A percentile compares a stretch with the other conserved stretches of the same genome.
Evolutionary conservation across 441 rosid species (phyloP).

Genomic region (Monsonia emarginata): DNA sequence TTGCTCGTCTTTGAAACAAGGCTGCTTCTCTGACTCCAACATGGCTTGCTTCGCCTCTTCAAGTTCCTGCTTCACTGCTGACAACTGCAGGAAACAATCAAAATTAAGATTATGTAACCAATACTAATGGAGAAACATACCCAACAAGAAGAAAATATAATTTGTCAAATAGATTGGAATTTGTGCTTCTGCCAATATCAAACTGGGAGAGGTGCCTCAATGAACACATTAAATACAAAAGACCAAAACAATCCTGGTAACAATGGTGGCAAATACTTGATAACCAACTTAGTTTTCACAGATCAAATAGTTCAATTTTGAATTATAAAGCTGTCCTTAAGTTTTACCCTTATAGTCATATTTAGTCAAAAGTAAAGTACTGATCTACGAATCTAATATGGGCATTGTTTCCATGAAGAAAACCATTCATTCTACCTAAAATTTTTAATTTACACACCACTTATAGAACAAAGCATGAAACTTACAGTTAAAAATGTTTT

Average conservation of each 20-base stretch:
- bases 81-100: slow-evolving; percentile 39
- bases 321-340: neutral
- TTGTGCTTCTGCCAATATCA: neutral
- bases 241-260: neutral
- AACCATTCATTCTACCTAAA: too few relatives aligned
- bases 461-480: too few relatives aligned
- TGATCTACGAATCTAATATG: neutral
- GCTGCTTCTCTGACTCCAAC: slow-evolving; percentile 68
- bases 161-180: neutral
- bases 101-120: neutral
- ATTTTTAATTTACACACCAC: too few relatives aligned
- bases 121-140: neutral
- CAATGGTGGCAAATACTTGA: neutral
- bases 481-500: too few relatives aligned
- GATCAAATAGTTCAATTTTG: neutral
- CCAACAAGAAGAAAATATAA: neutral
- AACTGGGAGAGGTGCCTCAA: neutral
- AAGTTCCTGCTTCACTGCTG: slow-evolving; percentile 60
- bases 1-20: slow-evolving; percentile 86
- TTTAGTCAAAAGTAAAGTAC: neutral
- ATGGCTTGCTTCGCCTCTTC: slow-evolving; percentile 66
- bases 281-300: neutral
- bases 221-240: neutral
- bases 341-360: neutral
- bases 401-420: too few relatives aligned